Evolutionary conservation across 2,329 filamentous ascomycete species (phyloP), one percentile per base, ranked within the genome.

Genomic region (Stylonectria norvegica): DNA sequence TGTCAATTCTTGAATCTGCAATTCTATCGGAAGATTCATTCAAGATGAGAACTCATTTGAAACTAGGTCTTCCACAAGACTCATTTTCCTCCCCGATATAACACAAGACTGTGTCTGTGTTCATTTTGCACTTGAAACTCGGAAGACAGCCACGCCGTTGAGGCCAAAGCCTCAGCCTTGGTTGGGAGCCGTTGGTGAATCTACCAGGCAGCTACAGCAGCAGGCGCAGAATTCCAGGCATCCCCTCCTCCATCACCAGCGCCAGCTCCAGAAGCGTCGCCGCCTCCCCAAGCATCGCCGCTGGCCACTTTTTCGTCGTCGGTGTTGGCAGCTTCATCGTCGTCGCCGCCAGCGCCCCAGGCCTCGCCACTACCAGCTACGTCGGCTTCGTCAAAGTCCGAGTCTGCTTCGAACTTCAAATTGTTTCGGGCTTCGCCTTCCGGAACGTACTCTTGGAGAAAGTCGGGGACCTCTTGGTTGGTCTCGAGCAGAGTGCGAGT

Each of bases 401-500:
- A 75, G 36, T 77, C 75, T 0, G 71, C 72, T 53, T 79, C 77
- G 34, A 79, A 78, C 50, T 73, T 72, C 15, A 76, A 64, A 15
- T 76, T 67, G 12, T 63, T 56, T 0, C 61, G 58, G 1, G 69
- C 65, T 0, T 66, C 68, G 2, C 75, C 73, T 42, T 83, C 75
- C 0, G 85, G 84, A 40, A 79, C 67, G 59, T 79, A 81, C 1
- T 70, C 49, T 50, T 84, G 60, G 0, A 97, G 75, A 60, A 97
- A 97, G 0, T 94, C 86, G 0, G 93, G 93, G 18, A 98, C 67
- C 0, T 72, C 66, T 64, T 95, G 89, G 5, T 81, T 73, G 5
- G 81, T 86, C 66, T 97, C 91, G 0, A 95, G 58, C 0, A 98
- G 72, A 5, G 88, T 81, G 61, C 90, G 89, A 25, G 88, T 86